These are phyloP conservation scores for Fagopyrum homotropicum DNA, from an alignment of 148 eudicot genomes.

Conservation along the genomic window DNA sequence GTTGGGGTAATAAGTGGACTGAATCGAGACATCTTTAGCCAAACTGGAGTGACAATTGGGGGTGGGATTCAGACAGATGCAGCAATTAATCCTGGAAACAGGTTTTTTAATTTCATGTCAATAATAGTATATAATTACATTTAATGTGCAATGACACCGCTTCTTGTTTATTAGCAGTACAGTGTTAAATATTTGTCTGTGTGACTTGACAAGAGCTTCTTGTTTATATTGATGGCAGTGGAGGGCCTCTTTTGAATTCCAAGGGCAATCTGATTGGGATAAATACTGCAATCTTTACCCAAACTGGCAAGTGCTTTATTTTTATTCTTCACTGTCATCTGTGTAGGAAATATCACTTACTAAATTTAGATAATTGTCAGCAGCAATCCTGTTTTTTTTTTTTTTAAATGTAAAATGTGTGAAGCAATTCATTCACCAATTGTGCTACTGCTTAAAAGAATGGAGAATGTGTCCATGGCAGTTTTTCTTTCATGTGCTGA, in stretches of 20 bases:
- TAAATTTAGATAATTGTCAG: background rate
- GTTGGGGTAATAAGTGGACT: conserved; percentile 95
- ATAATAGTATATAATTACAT: background rate
- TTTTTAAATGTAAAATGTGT: background rate
- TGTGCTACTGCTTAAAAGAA: background rate
- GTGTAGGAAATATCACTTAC: background rate
- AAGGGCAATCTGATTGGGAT: conserved; percentile 93
- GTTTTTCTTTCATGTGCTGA: background rate
- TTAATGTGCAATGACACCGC: background rate
- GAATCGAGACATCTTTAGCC: conserved; percentile 91
- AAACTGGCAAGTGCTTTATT: conserved; percentile 54
- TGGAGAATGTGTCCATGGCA: background rate
- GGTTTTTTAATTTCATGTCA: conserved; percentile 30
- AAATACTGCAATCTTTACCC: conserved; percentile 95
- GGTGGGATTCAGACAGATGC: conserved; percentile 99
- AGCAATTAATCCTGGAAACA: conserved; percentile 98
- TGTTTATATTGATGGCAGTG: conserved; percentile 43
- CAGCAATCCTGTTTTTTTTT: background rate
- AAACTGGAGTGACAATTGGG: conserved; percentile 93
- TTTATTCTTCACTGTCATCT: background rate
- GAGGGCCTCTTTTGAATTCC: conserved; percentile 91
- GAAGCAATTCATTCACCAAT: background rate
- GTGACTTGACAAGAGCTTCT: background rate
- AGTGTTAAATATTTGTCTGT: background rate
- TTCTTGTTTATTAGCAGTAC: background rate